Evolutionary conservation across 495 filamentous ascomycete species (phyloP).

Genomic region (Neurospora sp.): DNA sequence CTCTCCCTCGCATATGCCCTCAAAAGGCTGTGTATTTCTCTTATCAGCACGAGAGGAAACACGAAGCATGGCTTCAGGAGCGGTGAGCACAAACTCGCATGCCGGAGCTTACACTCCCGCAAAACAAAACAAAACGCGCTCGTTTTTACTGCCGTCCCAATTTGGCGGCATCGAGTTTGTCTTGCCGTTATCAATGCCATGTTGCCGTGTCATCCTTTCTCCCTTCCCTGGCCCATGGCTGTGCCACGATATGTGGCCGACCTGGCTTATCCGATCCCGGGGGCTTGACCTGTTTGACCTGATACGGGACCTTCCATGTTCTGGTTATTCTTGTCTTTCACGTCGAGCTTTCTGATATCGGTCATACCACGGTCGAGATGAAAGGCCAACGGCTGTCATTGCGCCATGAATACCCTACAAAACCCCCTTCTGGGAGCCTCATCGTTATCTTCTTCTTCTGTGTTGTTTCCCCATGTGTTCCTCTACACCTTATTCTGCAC

Average conservation of each 20-base stretch:
- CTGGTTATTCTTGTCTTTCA: background rate
- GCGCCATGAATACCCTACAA: constrained; percentile 4
- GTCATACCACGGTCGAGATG: background rate
- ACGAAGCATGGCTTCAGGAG: constrained; percentile 4
- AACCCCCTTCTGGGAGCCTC: background rate
- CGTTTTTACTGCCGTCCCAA: constrained; percentile 7
- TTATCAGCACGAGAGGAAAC: constrained; percentile 1
- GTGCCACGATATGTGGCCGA: background rate
- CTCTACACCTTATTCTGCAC: background rate
- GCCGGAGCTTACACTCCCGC: constrained; percentile 15
- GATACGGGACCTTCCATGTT: background rate
- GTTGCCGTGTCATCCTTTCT: constrained; percentile 12
- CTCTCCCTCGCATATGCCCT: background rate
- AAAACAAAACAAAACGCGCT: constrained; percentile 8
- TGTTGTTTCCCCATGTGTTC: background rate
- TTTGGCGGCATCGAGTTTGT: constrained; percentile 7
- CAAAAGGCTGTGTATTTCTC: background rate
- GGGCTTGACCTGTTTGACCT: background rate
- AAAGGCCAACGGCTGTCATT: background rate
- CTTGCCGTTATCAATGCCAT: constrained; percentile 6
- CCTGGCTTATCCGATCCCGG: background rate
- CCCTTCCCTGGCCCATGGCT: background rate
- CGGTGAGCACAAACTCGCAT: constrained; percentile 9
- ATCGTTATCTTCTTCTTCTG: background rate
- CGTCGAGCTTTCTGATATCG: background rate